Conservation (phyloP, 2,329 filamentous ascomycete species). For the Ceratocystis huliohia region DNA sequence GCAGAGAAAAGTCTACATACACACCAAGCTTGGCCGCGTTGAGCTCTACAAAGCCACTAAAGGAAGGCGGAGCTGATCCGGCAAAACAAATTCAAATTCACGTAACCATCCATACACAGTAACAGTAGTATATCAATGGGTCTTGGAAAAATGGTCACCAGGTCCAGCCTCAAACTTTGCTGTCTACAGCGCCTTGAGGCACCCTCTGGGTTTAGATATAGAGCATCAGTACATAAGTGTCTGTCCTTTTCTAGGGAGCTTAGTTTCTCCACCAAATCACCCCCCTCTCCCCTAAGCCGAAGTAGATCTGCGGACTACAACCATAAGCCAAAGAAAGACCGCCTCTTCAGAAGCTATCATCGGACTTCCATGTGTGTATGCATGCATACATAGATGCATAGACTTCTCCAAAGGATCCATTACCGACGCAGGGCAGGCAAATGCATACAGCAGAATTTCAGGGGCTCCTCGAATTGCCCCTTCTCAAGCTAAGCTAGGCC, state of each 20-base stretch:
- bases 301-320: neutral
- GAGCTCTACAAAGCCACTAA: neutral
- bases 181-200: too few species aligned
- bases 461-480: neutral
- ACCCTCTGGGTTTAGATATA: too few species aligned
- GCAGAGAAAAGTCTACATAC: neutral
- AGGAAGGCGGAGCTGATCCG: neutral
- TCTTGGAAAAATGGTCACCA: too few species aligned
- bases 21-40: neutral
- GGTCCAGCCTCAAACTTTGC: too few species aligned
- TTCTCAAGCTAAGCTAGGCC: too few species aligned
- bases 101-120: too few species aligned
- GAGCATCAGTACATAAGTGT: too few species aligned
- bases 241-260: too few species aligned
- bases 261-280: neutral
- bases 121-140: too few species aligned
- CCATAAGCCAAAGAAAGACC: neutral
- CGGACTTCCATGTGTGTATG: neutral
- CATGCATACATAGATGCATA: neutral
- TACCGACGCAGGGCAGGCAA: neutral
- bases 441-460: neutral
- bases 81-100: too few species aligned
- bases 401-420: neutral
- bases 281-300: neutral
- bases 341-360: neutral